A percentile compares a stretch with the other conserved stretches of the same genome.
Evolutionary conservation across 2,329 filamentous ascomycete species (phyloP).

Genomic region (Penicillium sp.): DNA sequence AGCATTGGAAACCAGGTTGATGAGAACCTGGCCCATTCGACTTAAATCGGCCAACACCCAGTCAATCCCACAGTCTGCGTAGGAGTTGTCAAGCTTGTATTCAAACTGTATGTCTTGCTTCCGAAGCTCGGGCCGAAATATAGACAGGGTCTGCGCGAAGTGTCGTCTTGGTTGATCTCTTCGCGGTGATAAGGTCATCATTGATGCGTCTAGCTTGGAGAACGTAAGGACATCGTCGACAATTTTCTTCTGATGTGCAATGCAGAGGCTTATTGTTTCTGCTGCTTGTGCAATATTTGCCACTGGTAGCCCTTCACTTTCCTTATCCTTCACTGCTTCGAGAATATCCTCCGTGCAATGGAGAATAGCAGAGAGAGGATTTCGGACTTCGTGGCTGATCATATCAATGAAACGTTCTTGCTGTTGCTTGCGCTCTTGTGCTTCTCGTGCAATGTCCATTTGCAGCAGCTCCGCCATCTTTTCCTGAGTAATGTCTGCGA

Average conservation of each 20-base stretch:
- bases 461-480: constrained; percentile 83
- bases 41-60: constrained; percentile 72
- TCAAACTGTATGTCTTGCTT: constrained; percentile 67
- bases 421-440: constrained; percentile 74
- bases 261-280: constrained; percentile 74
- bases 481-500: constrained; percentile 82
- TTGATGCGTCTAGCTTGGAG: constrained; percentile 73
- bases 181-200: constrained; percentile 70
- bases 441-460: constrained; percentile 74
- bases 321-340: constrained; percentile 15
- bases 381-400: constrained; percentile 58
- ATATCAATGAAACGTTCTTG: constrained; percentile 84
- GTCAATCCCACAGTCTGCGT: constrained; percentile 57
- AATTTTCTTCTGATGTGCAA: constrained; percentile 76
- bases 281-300: constrained; percentile 68
- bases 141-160: constrained; percentile 68
- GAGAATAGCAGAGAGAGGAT: constrained; percentile 58
- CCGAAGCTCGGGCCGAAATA: constrained; percentile 74
- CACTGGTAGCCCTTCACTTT: constrained; percentile 41
- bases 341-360: constrained; percentile 56
- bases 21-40: constrained; percentile 73
- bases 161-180: constrained; percentile 67
- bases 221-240: constrained; percentile 74
- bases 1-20: constrained; percentile 78
- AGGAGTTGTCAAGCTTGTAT: constrained; percentile 64